A percentile compares a stretch with the other conserved stretches of the same genome.
Conservation (phyloP, 1,284 basidiomycete genomes). For the Boletus semigastroideus region DNA sequence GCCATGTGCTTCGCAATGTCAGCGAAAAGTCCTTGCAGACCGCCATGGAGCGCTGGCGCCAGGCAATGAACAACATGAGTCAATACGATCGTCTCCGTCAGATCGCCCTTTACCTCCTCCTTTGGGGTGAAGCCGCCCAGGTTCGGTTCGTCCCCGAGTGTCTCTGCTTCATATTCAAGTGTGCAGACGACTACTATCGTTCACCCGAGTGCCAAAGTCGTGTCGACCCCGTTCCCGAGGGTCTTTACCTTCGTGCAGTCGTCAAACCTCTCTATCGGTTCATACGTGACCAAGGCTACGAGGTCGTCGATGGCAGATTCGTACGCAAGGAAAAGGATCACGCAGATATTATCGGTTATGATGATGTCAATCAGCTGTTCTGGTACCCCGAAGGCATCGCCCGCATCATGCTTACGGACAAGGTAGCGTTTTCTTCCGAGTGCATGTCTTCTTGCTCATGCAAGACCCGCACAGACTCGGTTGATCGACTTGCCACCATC, state of each 20-base stretch:
- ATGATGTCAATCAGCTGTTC: slow-evolving; percentile 98
- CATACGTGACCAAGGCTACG: slow-evolving; percentile 97
- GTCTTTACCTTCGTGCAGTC: slow-evolving; percentile 88
- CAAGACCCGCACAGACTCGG: slow-evolving; percentile 55
- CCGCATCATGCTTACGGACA: slow-evolving; percentile 85
- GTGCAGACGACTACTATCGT: slow-evolving; percentile 99
- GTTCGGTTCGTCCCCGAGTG: slow-evolving; percentile 98
- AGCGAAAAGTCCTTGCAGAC: slow-evolving; percentile 85
- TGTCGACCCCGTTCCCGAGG: slow-evolving; percentile 92
- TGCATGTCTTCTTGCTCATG: slow-evolving; percentile 1
- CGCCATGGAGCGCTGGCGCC: slow-evolving; percentile 91
- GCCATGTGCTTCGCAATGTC: slow-evolving; percentile 38
- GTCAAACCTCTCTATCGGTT: slow-evolving; percentile 97
- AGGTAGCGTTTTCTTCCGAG: slow-evolving; percentile 46
- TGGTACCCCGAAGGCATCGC: slow-evolving; percentile 99
- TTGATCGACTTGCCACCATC: slow-evolving; percentile 87
- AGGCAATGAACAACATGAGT: slow-evolving; percentile 98
- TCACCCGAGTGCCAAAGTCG: slow-evolving; percentile 98
- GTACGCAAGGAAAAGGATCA: slow-evolving; percentile 93
- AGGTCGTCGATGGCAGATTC: slow-evolving; percentile 95
- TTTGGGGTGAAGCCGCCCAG: slow-evolving; percentile 98
- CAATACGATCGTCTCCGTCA: slow-evolving; percentile 97
- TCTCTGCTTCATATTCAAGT: slow-evolving; percentile 99
- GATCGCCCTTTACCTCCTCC: slow-evolving; percentile 92
- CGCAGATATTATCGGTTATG: slow-evolving; percentile 95